Base-by-base conservation (phyloP, 345 rosid species). In the Sisymbrium altissimum region DNA sequence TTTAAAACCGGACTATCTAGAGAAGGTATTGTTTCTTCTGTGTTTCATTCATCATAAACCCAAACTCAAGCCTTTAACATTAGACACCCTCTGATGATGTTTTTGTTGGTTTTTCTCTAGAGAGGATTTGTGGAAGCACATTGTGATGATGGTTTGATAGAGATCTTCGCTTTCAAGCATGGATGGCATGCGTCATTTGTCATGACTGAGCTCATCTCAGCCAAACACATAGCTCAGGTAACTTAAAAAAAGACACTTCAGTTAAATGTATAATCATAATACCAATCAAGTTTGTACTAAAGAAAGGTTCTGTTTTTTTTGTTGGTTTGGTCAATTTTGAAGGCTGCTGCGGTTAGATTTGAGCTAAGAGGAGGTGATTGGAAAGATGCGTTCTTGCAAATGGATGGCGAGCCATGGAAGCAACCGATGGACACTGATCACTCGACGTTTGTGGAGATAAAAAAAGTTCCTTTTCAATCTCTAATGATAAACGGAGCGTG, bases 141-240 rank as follows among this genome's bases (percentile, higher is more conserved):
- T 71, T 87, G 83, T 63, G 96, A 89, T 78, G 98, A 96, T 65
- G 97, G 99, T 73, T 87, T 96, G 56, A 83, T 96, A 52, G 99
- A 96, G 80, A 88, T 96, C 40, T 96, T 92, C 23, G 98, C 97
- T 29, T 82, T 96, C 64, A 96, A 96, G 82, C 99, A 96, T 64
- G 99, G 88, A 52, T 96, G 99, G 99, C 99, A 96, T 71, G 98
- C 99, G 25, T 92, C 98, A 29, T 90, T 96, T 63, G 98, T 96
- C 15, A 96, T 96, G 99, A 92, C 92, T 56, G 99, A 96, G 74
- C 92, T 96, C 77, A 96, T 96, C 66, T 85, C 96, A 3, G 99
- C 99, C 9, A 96, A 89, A 61, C 99, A 96, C 84, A 88, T 96
- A 73, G 95, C 97, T 18, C 99, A 95, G 96, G 99, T 95, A 83